Conservation (phyloP, 208 protist species). For the Leishmania martiniquensis region DNA sequence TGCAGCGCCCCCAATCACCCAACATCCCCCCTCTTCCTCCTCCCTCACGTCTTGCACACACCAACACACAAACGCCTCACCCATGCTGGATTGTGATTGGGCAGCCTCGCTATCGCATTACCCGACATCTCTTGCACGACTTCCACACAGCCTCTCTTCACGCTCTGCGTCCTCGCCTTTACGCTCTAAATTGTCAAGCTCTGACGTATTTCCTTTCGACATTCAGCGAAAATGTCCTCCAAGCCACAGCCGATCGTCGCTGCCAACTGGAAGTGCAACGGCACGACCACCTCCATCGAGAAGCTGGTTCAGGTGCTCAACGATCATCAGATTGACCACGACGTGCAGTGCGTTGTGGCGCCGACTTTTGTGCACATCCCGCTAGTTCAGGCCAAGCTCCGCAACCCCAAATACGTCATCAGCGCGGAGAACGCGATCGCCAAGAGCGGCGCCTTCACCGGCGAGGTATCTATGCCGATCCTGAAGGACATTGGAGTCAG, state of each 20-base stretch:
- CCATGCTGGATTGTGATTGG: not conserved
- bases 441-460: conserved; percentile 91
- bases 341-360: conserved; percentile 92
- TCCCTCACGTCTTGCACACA: too few species aligned
- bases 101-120: not conserved
- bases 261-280: conserved; percentile 97
- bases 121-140: not conserved
- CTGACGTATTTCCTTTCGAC: not conserved
- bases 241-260: conserved; percentile 93
- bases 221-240: conserved; percentile 36
- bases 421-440: conserved; percentile 89
- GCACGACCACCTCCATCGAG: conserved; percentile 68
- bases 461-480: conserved; percentile 90
- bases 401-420: conserved; percentile 75
- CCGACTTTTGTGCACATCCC: conserved; percentile 85
- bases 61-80: not conserved
- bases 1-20: not conserved
- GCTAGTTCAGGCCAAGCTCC: conserved; percentile 65
- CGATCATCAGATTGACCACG: conserved; percentile 51
- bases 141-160: not conserved
- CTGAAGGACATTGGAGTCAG: conserved; percentile 94
- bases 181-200: not conserved
- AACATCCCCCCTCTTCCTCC: not conserved
- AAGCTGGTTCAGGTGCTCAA: conserved; percentile 84
- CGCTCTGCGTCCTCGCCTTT: not conserved